Evolutionary conservation across 345 rosid species (phyloP).

Genomic region (Eucalyptus regnans): DNA sequence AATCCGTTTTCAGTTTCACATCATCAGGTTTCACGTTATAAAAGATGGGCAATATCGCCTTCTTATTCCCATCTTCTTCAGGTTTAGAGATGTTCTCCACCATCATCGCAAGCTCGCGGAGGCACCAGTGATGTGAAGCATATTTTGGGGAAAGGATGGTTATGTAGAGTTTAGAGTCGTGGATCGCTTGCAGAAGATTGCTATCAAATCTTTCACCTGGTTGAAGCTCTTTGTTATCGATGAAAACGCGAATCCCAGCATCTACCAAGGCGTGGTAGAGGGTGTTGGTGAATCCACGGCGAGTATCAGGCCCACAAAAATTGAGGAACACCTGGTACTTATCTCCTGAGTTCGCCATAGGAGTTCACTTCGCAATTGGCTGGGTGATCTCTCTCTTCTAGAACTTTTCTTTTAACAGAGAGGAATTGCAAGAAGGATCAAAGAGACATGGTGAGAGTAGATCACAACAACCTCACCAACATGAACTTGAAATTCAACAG

Average conservation of each 20-base stretch:
- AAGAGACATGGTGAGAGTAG: too few species aligned
- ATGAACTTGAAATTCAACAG: too few species aligned
- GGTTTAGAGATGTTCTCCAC: not conserved
- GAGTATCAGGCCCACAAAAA: too few species aligned
- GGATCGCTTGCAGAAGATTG: not conserved
- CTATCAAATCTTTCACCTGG: not conserved
- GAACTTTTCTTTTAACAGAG: too few species aligned
- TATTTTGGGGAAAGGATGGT: fast-evolving
- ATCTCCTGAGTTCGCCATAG: too few species aligned
- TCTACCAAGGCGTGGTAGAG: too few species aligned
- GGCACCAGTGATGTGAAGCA: not conserved
- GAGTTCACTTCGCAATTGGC: too few species aligned
- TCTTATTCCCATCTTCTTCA: not conserved
- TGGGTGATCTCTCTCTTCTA: too few species aligned
- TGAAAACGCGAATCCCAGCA: not conserved
- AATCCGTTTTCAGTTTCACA: not conserved
- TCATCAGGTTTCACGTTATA: not conserved
- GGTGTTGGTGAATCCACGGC: too few species aligned
- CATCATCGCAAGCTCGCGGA: not conserved
- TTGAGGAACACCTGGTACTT: too few species aligned
- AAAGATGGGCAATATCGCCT: not conserved
- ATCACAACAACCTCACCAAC: too few species aligned
- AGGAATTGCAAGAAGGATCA: too few species aligned
- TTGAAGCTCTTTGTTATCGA: not conserved
- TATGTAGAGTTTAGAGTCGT: not conserved